A percentile compares a stretch with the other conserved stretches of the same genome.
These are phyloP conservation scores for Myrica gale DNA, from an alignment of 306 rosid species.

Conservation along the genomic window DNA sequence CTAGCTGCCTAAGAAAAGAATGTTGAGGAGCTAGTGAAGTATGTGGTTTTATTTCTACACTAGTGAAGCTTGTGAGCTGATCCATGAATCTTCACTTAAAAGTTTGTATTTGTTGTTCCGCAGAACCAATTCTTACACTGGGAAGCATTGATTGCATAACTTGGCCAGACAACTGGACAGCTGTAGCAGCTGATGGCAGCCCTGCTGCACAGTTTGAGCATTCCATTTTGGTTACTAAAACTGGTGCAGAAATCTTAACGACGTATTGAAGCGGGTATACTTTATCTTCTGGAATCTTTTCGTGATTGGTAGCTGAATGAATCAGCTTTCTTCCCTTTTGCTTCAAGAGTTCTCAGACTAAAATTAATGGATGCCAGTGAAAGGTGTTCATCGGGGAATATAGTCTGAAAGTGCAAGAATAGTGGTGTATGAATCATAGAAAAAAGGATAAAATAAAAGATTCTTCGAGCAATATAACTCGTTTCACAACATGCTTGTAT, in stretches of 20 bases:
- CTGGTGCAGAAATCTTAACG: constrained; percentile 90
- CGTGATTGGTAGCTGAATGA: neutral
- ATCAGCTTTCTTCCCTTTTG: neutral
- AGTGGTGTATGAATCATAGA: no score
- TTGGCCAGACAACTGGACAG: constrained; percentile 97
- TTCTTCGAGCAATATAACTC: neutral
- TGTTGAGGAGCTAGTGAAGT: neutral
- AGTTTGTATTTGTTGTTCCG: constrained; percentile 12
- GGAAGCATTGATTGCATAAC: constrained; percentile 71
- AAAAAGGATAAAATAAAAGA: neutral
- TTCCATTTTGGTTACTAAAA: constrained; percentile 82
- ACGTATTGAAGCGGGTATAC: constrained; percentile 31
- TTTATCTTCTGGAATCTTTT: neutral
- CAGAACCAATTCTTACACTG: constrained; percentile 92
- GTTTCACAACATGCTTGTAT: neutral
- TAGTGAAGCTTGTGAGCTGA: constrained; percentile 14
- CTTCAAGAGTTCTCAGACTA: neutral
- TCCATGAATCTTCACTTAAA: neutral
- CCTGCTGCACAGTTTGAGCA: constrained; percentile 97
- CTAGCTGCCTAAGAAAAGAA: neutral
- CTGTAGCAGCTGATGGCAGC: constrained; percentile 72
- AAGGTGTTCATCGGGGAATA: neutral
- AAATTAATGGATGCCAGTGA: neutral
- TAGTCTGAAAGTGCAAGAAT: no score
- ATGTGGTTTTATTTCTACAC: neutral